These are phyloP conservation scores for Termitomyces sp. DNA, from an alignment of 1,284 basidiomycete species.

Conservation along the genomic window DNA sequence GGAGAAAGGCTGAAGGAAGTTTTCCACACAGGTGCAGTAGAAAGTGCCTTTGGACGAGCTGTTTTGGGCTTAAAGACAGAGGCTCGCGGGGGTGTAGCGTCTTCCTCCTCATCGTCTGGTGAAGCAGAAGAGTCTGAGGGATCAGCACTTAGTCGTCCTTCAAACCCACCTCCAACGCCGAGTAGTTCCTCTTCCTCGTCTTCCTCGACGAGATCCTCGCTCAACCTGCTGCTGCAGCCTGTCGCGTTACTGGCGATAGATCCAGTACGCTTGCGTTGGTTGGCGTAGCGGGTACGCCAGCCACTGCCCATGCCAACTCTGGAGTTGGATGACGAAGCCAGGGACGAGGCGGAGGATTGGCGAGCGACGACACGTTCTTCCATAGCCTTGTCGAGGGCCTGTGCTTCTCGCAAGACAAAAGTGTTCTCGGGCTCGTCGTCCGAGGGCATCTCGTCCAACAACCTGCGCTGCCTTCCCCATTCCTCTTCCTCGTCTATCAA, in stretches of 20 bases:
- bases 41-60: conserved; percentile 30
- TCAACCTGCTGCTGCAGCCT: conserved; percentile 61
- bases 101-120: conserved; percentile 41
- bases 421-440: conserved; percentile 48
- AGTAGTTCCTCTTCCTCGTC: conserved; percentile 71
- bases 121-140: conserved; percentile 31
- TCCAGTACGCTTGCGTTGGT: conserved; percentile 58
- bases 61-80: conserved; percentile 15
- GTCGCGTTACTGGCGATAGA: conserved; percentile 68
- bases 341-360: conserved; percentile 61
- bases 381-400: conserved; percentile 77
- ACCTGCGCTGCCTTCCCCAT: conserved; percentile 70
- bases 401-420: conserved; percentile 68
- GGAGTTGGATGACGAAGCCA: conserved; percentile 49
- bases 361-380: conserved; percentile 71
- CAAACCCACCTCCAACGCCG: conserved; percentile 64
- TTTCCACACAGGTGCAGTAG: conserved; percentile 52
- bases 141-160: conserved; percentile 32
- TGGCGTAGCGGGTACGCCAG: conserved; percentile 57
- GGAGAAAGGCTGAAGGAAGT: conserved; percentile 44
- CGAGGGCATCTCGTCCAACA: conserved; percentile 53
- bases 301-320: conserved; percentile 61
- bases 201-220: conserved; percentile 76
- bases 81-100: conserved; percentile 25
- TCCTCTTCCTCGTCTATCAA: conserved; percentile 66